Conservation (phyloP, 257 asterid genomes). For the Rubia yunnanensis region DNA sequence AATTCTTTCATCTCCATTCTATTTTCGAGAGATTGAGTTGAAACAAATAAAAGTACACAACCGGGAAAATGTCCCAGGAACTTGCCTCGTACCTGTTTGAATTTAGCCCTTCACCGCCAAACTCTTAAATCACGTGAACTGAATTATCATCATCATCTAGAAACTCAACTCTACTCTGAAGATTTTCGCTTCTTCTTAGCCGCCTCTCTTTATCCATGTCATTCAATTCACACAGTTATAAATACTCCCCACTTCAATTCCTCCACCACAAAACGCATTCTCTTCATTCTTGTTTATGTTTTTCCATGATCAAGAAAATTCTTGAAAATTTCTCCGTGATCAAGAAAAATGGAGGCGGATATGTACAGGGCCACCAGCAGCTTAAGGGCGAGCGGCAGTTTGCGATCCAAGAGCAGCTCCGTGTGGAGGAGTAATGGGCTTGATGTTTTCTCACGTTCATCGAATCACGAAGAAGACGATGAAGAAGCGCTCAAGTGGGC, state of each 20-base stretch:
- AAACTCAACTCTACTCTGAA: neutral
- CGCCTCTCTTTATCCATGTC: neutral
- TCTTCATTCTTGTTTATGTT: neutral
- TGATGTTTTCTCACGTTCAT: slow-evolving; percentile 45
- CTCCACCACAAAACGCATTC: neutral
- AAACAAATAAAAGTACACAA: too few species aligned
- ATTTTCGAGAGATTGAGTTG: too few species aligned
- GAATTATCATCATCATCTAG: too few species aligned
- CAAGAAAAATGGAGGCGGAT: slow-evolving; percentile 6
- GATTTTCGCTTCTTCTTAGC: neutral
- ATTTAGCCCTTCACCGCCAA: too few species aligned
- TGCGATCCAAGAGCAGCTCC: slow-evolving; percentile 32
- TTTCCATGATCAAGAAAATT: neutral
- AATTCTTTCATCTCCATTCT: too few species aligned
- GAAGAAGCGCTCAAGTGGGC: slow-evolving; percentile 75
- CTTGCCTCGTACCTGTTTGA: too few species aligned
- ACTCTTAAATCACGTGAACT: too few species aligned
- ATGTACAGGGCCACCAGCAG: slow-evolving; percentile 9
- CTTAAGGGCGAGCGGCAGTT: slow-evolving; percentile 13
- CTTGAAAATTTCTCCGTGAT: neutral
- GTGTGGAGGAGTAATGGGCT: slow-evolving; percentile 45
- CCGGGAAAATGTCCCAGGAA: too few species aligned
- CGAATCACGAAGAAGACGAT: slow-evolving; percentile 41
- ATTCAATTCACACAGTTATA: neutral
- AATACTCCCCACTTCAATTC: neutral